Evolutionary conservation across 2,329 filamentous ascomycete species (phyloP), one percentile per base, ranked within the genome.

Genomic region (Fusarium virguliforme): DNA sequence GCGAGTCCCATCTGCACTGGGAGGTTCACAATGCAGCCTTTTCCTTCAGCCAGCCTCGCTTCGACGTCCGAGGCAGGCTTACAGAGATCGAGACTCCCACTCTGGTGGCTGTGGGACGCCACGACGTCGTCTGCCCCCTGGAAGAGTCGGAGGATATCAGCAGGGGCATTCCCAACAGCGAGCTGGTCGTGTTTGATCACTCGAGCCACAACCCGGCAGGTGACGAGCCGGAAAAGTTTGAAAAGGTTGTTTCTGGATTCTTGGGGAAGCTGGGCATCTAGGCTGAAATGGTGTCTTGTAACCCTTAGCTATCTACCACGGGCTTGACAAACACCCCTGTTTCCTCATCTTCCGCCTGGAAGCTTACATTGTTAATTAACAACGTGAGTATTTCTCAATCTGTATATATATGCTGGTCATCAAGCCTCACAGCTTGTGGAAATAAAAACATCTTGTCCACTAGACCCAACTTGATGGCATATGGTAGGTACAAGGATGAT

Each of bases 11-110:
- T 4, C 55, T 66, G 22, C 62, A 28, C 9, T 66, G 64, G 55
- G 30, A 66, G 7, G 55, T 67, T 8, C 64, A 67, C 30, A 67
- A 67, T 15, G 40, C 64, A 8, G 62, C 62, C 0, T 66, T 67
- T 8, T 66, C 64, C 0, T 37, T 43, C 40, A 37, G 48, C 7
- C 64, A 67, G 8, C 64, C 64, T 38, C 48, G 48, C 2, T 67
- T 67, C 4, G 64, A 67, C n/a, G 62, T 61, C 4, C 57, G 55
- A 2, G 15, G 8, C 1, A 55, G 40, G 10, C 3, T 67, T 4
- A 3, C 1, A 1, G 62, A 67, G 35, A 66, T 67, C 2, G 43
- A 61, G 0, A 6, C 30, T 24, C 64, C 56, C n/a, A 56, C 62
- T 0, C 35, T 67, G 40, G 48, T 67, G 3, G 1, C 56, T 8